These are phyloP conservation scores for Phytophthora hybrid DNA, from an alignment of 352 stramenopile species.

Conservation along the genomic window DNA sequence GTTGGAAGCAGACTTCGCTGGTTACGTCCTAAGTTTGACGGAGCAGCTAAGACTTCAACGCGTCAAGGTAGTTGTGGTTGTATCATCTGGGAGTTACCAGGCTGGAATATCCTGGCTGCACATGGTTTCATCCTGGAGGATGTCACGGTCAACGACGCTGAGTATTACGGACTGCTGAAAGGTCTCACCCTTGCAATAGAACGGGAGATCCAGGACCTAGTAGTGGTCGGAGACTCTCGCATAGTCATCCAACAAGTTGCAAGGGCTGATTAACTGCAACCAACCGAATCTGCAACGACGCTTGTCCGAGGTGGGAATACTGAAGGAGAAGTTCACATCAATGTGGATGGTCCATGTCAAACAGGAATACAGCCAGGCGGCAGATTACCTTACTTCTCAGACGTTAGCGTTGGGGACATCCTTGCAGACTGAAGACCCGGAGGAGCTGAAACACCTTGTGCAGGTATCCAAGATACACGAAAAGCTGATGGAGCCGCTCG, in stretches of 20 bases:
- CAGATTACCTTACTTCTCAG: slow-evolving; percentile 9
- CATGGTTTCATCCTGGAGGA: background rate
- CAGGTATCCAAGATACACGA: slow-evolving; percentile 2
- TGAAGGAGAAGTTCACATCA: no score
- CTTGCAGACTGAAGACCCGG: background rate
- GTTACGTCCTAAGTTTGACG: no score
- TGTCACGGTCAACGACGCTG: slow-evolving; percentile 10
- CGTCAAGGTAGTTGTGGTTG: no score
- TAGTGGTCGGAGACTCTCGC: no score
- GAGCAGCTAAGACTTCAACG: no score
- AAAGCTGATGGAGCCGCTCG: slow-evolving; percentile 1
- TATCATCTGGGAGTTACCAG: slow-evolving; percentile 1
- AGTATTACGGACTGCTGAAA: slow-evolving; percentile 1
- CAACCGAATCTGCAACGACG: no score
- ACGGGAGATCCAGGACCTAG: background rate
- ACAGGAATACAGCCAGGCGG: slow-evolving; percentile 6
- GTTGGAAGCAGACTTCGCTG: no score
- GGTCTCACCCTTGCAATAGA: background rate
- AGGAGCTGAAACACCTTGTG: slow-evolving; percentile 2
- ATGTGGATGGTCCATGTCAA: slow-evolving; percentile 13
- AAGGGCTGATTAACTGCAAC: no score
- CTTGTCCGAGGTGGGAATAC: no score
- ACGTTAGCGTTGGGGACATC: background rate
- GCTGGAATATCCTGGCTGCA: background rate
- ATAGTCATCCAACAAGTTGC: no score